Evolutionary conservation across 2,329 filamentous ascomycete genomes (phyloP), one percentile per base, ranked within the genome.

Genomic region (Fonsecaea pedrosoi): DNA sequence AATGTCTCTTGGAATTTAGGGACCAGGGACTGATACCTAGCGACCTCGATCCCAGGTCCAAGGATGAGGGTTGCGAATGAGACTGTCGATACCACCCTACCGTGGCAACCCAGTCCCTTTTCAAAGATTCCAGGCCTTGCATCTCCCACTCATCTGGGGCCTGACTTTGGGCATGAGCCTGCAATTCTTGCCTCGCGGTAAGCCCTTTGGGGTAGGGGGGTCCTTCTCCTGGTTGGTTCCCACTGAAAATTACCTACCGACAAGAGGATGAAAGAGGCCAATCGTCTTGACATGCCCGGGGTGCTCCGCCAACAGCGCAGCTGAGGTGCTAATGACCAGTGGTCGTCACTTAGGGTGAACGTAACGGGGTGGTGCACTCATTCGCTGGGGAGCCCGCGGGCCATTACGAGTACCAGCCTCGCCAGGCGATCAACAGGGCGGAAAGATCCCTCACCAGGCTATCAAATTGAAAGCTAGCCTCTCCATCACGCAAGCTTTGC

Each of bases 51-150:
- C 21, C 21, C 21, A 21, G 21, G 1, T 21, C 21, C 21, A 21
- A 21, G 1, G 21, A 21, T 25, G 18, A 1, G 18, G 9, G 30
- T 50, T 50, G 45, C 18, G 45, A 50, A 25, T 12, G 45, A 50
- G 45, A 50, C 45, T 50, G 18, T 21, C 45, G 30, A 50, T 50
- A 25, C 45, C 21, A 50, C 45, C 45, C 45, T 50, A 50, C 6
- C 9, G 45, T 50, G 18, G 45, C 18, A 50, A 10, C 12, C 45
- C 18, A 50, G 45, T 50, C 45, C 7, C 2, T 50, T 25, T 50
- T 25, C 18, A 50, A 50, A 50, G 45, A 50, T 3, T 21, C 12
- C 18, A 25, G 45, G 18, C 10, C 45, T 25, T 18, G 18, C 40
- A 21, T 45, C 40, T 45, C 21, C 40, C n/a, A 21, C 40, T 45